Conservation (phyloP, 148 eudicot genomes). For the Linanthus parryae region DNA sequence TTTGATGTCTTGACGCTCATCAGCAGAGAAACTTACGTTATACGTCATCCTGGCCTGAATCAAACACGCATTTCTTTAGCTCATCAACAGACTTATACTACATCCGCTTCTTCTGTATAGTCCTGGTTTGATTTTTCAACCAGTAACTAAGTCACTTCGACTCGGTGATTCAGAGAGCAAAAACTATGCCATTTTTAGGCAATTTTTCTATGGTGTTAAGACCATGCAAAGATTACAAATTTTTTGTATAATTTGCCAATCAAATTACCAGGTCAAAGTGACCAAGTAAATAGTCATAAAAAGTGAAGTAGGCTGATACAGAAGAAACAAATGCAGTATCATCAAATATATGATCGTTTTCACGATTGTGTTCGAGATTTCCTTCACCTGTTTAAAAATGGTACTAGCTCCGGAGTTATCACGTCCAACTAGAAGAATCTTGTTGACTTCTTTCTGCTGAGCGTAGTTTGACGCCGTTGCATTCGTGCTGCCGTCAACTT, state of each 20-base stretch:
- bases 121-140: no score
- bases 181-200: background rate
- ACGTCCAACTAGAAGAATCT: constrained; percentile 62
- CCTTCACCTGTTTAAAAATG: constrained; percentile 73
- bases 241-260: no score
- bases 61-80: constrained; percentile 1
- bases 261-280: no score
- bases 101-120: no score
- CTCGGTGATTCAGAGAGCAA: no score
- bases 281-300: no score
- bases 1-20: constrained; percentile 61
- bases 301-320: no score
- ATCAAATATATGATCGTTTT: no score
- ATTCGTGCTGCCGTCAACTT: constrained; percentile 16
- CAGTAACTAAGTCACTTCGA: no score
- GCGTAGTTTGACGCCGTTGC: constrained; percentile 12
- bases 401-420: constrained; percentile 84
- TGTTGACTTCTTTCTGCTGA: constrained; percentile 28
- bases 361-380: constrained; percentile 2
- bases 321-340: no score
- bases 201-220: no score
- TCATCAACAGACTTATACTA: background rate
- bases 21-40: constrained; percentile 56
- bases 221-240: no score
- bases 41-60: constrained; percentile 68